Conservation (phyloP, 345 rosid species). For the Gossypium herbaceum region DNA sequence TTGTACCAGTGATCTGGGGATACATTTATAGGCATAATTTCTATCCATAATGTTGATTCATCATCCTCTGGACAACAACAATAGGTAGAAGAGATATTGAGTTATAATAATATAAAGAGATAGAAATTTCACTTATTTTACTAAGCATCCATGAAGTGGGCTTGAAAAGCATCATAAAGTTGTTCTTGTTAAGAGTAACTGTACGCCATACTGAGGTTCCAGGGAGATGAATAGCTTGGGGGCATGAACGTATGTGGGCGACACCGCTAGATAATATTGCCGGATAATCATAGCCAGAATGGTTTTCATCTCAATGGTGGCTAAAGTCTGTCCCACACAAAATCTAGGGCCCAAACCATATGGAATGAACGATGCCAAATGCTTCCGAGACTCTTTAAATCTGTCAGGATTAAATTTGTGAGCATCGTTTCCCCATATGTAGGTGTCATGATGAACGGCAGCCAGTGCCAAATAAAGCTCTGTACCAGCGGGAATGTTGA, state of each 20-base stretch:
- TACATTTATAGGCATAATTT: no score
- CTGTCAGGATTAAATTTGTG: slow-evolving; percentile 61
- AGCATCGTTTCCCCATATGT: slow-evolving; percentile 71
- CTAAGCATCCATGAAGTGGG: neutral
- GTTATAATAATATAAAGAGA: neutral
- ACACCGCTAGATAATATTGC: slow-evolving; percentile 37
- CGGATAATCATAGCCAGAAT: slow-evolving; percentile 51
- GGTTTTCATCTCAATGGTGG: slow-evolving; percentile 47
- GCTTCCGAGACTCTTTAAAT: slow-evolving; percentile 45
- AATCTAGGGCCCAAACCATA: slow-evolving; percentile 60
- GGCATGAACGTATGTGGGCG: slow-evolving; percentile 71
- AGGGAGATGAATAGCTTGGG: slow-evolving; percentile 45
- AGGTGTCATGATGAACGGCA: slow-evolving; percentile 56
- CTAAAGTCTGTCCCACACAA: slow-evolving; percentile 61
- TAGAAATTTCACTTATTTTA: neutral
- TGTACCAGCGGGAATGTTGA: slow-evolving; percentile 57
- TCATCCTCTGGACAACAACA: no score
- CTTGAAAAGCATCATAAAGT: neutral
- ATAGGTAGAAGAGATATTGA: no score
- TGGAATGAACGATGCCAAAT: slow-evolving; percentile 45
- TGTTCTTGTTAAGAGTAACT: slow-evolving; percentile 32
- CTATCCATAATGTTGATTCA: no score
- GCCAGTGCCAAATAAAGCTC: slow-evolving; percentile 44
- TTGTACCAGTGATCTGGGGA: no score
- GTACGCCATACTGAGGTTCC: slow-evolving; percentile 74